phyloP scores from a whole-genome alignment of 208 protist genomes.

The Trypanosoma brucei region DNA sequence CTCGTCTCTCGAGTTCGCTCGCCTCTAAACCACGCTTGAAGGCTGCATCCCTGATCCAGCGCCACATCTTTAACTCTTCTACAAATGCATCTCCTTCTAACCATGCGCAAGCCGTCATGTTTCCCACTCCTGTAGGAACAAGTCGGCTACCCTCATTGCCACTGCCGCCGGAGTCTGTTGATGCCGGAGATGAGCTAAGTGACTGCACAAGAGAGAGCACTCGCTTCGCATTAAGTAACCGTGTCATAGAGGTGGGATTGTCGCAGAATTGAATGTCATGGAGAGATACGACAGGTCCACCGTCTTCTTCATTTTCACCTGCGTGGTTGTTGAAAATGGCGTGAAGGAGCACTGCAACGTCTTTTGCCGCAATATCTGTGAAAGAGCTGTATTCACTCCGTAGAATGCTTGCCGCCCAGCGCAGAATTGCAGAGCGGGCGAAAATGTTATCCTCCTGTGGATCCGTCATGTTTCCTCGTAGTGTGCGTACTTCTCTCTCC shows the following conservation, averaged over 20 bases:
- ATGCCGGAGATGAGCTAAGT: slow-evolving; percentile 27
- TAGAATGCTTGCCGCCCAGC: slow-evolving; percentile 58
- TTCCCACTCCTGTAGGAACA: slow-evolving; percentile 19
- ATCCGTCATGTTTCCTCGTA: slow-evolving; percentile 4
- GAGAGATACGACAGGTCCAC: slow-evolving; percentile 24
- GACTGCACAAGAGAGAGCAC: slow-evolving; percentile 46
- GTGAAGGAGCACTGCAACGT: slow-evolving; percentile 67
- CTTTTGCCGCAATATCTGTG: slow-evolving; percentile 46
- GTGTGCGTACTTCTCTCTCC: no score
- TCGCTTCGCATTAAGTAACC: slow-evolving; percentile 55
- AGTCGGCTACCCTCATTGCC: slow-evolving; percentile 20
- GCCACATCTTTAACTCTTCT: slow-evolving; percentile 84
- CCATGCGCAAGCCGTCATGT: slow-evolving; percentile 54
- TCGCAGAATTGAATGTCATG: slow-evolving; percentile 46
- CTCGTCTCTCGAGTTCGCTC: slow-evolving; percentile 15
- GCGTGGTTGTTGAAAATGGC: slow-evolving; percentile 33
- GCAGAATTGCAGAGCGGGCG: slow-evolving; percentile 52
- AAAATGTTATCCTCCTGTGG: slow-evolving; percentile 23
- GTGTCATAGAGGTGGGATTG: slow-evolving; percentile 21
- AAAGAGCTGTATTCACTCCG: slow-evolving; percentile 34
- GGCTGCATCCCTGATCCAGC: slow-evolving; percentile 65
- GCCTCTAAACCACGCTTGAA: slow-evolving; percentile 22
- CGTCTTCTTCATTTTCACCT: no score
- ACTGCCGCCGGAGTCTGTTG: slow-evolving; percentile 1
- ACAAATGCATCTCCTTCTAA: slow-evolving; percentile 76